Evolutionary conservation across 352 stramenopile species (phyloP).

Genomic region (Hyaloperonospora arabidopsidis): DNA sequence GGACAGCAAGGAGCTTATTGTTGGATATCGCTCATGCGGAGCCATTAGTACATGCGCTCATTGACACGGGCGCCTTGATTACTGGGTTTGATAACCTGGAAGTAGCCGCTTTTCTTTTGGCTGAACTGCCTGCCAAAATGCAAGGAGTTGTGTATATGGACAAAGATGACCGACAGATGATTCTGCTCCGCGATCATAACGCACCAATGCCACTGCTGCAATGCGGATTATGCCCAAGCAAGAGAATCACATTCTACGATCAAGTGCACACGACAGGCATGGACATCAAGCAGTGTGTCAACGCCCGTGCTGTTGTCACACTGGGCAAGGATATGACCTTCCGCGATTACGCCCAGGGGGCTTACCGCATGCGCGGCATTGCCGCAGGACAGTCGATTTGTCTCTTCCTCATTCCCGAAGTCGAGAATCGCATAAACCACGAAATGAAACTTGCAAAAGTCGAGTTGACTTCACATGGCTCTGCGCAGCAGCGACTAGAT

Average conservation of each 20-base stretch:
- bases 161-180: conserved; percentile 84
- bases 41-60: conserved; percentile 80
- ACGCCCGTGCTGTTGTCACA: conserved; percentile 83
- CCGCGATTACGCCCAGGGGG: conserved; percentile 88
- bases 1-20: conserved; percentile 63
- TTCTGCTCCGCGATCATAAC: conserved; percentile 91
- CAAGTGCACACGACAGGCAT: conserved; percentile 92
- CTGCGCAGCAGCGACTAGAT: conserved; percentile 33
- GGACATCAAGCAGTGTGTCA: conserved; percentile 89
- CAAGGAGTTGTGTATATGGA: conserved; percentile 90
- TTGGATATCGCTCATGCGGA: conserved; percentile 68
- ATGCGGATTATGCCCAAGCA: conserved; percentile 74
- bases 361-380: conserved; percentile 89
- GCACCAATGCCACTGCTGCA: conserved; percentile 90
- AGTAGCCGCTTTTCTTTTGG: conserved; percentile 78
- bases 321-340: conserved; percentile 97
- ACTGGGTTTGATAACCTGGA: conserved; percentile 87
- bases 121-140: conserved; percentile 63
- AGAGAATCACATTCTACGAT: conserved; percentile 91
- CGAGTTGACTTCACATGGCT: conserved; percentile 14
- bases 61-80: conserved; percentile 88
- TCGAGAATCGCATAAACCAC: conserved; percentile 82
- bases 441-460: conserved; percentile 50
- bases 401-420: conserved; percentile 89
- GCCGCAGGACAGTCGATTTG: conserved; percentile 88